A percentile compares a stretch with the other conserved stretches of the same genome.
These are phyloP conservation scores for Cryptococcus sp. DNA, from an alignment of 1,284 basidiomycete species.

Conservation along the genomic window DNA sequence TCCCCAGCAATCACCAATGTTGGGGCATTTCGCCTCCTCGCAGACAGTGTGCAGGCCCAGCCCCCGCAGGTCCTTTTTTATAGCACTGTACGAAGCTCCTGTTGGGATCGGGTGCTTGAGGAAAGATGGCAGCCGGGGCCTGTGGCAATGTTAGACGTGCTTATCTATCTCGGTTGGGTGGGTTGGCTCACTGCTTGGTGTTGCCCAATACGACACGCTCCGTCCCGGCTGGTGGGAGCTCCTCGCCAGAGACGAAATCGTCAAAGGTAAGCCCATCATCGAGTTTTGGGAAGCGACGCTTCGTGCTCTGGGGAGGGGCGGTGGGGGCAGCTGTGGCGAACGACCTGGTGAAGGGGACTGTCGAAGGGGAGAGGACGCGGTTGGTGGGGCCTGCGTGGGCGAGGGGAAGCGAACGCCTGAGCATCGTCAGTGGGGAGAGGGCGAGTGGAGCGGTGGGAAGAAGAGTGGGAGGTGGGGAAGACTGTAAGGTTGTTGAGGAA, in stretches of 20 bases:
- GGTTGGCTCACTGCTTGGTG: slow-evolving; percentile 60
- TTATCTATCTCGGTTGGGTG: neutral
- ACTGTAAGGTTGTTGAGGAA: no score
- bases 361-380: neutral
- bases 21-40: slow-evolving; percentile 97
- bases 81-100: slow-evolving; percentile 81
- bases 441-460: neutral
- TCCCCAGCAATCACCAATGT: slow-evolving; percentile 99
- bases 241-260: slow-evolving; percentile 73
- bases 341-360: slow-evolving; percentile 12
- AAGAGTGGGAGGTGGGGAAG: neutral
- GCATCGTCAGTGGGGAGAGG: neutral
- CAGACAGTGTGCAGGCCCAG: slow-evolving; percentile 93
- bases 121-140: slow-evolving; percentile 83
- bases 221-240: slow-evolving; percentile 30
- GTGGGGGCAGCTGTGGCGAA: slow-evolving; percentile 32
- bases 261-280: slow-evolving; percentile 73
- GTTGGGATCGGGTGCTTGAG: slow-evolving; percentile 92
- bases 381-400: neutral
- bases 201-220: slow-evolving; percentile 76
- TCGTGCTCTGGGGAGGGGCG: slow-evolving; percentile 15
- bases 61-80: slow-evolving; percentile 92
- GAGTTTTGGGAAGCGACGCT: slow-evolving; percentile 51
- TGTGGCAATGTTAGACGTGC: slow-evolving; percentile 43
- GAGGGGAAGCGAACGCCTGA: neutral